These are phyloP conservation scores for Acer campestre DNA, from an alignment of 345 rosid species.

Conservation along the genomic window DNA sequence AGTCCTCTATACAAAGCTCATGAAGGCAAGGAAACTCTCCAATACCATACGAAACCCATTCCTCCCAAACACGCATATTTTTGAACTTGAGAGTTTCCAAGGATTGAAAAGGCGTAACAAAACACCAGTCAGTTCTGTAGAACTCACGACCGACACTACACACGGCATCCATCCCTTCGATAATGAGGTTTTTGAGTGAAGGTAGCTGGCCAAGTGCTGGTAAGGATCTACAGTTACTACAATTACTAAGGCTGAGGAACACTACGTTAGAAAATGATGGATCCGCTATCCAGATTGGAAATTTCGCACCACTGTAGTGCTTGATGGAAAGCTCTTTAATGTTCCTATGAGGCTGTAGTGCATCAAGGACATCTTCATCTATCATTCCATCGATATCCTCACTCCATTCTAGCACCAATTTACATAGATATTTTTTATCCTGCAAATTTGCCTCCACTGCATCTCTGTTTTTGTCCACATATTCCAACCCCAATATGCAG, in stretches of 20 bases:
- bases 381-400: neutral
- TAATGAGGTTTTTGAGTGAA: neutral
- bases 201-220: neutral
- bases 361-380: neutral
- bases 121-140: neutral
- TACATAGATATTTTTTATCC: constrained; percentile 4
- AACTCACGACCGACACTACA: neutral
- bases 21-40: neutral
- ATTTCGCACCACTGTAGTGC: neutral
- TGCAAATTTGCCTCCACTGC: constrained; percentile 4
- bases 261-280: neutral
- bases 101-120: neutral
- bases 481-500: neutral
- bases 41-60: neutral
- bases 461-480: neutral
- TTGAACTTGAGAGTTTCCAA: constrained; percentile 2
- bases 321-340: constrained; percentile 11
- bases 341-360: constrained; percentile 14
- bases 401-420: constrained; percentile 16
- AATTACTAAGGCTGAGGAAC: neutral
- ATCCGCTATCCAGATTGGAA: constrained; percentile 5
- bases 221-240: neutral
- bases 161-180: neutral
- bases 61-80: neutral
- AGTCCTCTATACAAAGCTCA: neutral